Evolutionary conservation across 257 asterid genomes (phyloP).

Genomic region (Buddleja alternifolia): DNA sequence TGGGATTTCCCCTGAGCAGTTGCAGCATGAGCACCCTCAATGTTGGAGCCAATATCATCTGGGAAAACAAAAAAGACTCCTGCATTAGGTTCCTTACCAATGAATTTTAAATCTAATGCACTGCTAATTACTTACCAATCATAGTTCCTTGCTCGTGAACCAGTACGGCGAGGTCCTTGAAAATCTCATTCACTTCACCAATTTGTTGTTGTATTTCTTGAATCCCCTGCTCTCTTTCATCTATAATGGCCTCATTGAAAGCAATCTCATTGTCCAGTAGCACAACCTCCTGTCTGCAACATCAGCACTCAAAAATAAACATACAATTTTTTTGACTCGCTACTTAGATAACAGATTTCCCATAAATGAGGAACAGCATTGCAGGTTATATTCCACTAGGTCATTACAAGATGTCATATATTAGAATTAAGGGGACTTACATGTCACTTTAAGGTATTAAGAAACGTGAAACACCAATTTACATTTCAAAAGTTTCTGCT

Average conservation of each 20-base stretch:
- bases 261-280: slow-evolving; percentile 86
- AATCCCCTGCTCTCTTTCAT: slow-evolving; percentile 93
- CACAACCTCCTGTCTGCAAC: slow-evolving; percentile 81
- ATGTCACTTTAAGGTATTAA: neutral
- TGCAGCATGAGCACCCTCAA: slow-evolving; percentile 87
- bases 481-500: neutral
- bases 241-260: slow-evolving; percentile 89
- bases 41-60: slow-evolving; percentile 87
- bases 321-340: neutral
- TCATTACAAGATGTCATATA: slow-evolving; percentile 10
- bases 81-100: slow-evolving; percentile 22
- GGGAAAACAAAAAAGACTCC: slow-evolving; percentile 15
- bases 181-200: slow-evolving; percentile 92
- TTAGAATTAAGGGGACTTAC: neutral
- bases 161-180: slow-evolving; percentile 88
- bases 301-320: slow-evolving; percentile 31
- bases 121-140: slow-evolving; percentile 57
- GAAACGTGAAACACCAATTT: slow-evolving; percentile 7
- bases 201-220: slow-evolving; percentile 93
- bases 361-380: neutral
- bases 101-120: neutral
- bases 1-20: slow-evolving; percentile 87
- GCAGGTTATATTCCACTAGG: neutral
- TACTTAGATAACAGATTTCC: slow-evolving; percentile 8
- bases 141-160: slow-evolving; percentile 89